A percentile compares a stretch with the other conserved stretches of the same genome.
Evolutionary conservation across 1,284 basidiomycete genomes (phyloP).

Genomic region (Austroboletus rostrupii): DNA sequence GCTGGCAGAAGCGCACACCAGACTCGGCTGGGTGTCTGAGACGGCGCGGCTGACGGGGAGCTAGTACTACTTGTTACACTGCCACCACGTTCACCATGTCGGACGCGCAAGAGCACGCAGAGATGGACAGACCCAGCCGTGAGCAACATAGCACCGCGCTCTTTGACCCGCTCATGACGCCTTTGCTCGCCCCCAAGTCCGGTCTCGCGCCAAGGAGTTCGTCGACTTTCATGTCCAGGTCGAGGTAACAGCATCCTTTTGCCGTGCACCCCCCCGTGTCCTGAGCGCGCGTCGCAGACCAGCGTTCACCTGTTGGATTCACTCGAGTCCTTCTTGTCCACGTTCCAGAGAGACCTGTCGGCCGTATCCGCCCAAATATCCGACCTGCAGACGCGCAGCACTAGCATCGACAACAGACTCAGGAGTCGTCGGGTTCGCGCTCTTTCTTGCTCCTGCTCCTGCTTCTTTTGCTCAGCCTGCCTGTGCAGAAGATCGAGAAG

Average conservation of each 20-base stretch:
- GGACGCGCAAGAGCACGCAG: constrained; percentile 1
- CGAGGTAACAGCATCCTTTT: constrained; percentile 35
- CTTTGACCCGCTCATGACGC: neutral
- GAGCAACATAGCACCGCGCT: constrained; percentile 5
- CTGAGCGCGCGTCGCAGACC: constrained; percentile 42
- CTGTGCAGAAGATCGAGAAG: constrained; percentile 76
- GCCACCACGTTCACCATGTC: no score
- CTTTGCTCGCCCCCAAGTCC: constrained; percentile 29
- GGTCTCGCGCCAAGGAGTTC: constrained; percentile 63
- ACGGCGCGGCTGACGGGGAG: constrained; percentile 14
- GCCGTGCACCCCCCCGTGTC: neutral
- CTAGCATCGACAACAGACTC: constrained; percentile 83
- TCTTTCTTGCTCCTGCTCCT: neutral
- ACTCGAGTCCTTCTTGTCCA: constrained; percentile 86
- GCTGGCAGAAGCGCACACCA: no score
- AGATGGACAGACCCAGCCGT: constrained; percentile 14
- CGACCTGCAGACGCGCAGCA: constrained; percentile 85
- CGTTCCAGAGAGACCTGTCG: constrained; percentile 91
- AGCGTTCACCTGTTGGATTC: constrained; percentile 78
- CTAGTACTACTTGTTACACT: no score
- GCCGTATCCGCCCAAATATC: constrained; percentile 94
- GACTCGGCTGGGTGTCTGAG: neutral
- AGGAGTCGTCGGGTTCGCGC: constrained; percentile 73
- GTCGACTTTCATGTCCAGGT: constrained; percentile 84
- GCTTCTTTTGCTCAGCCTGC: constrained; percentile 5